A percentile compares a stretch with the other conserved stretches of the same genome.
Conservation (phyloP, 2,329 filamentous ascomycete genomes). For the Dactylellina haptotyla region DNA sequence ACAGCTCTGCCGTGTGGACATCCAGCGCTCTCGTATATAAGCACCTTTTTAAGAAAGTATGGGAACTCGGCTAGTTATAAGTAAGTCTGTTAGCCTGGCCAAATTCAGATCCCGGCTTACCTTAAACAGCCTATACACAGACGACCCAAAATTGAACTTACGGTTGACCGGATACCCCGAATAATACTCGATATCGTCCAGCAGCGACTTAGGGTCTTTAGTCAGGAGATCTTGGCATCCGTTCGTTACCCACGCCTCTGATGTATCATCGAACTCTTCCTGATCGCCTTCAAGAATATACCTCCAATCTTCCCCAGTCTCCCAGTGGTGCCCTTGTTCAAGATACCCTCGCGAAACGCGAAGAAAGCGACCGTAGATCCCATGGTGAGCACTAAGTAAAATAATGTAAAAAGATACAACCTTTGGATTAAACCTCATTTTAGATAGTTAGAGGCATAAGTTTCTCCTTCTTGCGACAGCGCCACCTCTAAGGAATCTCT, state of each 20-base stretch:
- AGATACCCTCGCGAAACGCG: neutral
- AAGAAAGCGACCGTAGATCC: neutral
- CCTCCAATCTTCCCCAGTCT: neutral
- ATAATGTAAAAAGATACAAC: no score
- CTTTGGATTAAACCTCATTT: no score
- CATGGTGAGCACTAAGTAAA: no score
- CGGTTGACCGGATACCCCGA: neutral
- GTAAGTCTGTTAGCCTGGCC: neutral
- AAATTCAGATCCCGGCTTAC: neutral
- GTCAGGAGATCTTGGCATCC: neutral
- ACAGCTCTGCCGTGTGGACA: neutral
- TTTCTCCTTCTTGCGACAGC: no score
- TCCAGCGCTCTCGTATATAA: neutral
- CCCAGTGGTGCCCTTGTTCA: neutral
- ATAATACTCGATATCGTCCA: neutral
- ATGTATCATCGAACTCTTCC: conserved; percentile 1
- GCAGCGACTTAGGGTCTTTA: neutral
- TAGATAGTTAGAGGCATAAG: no score
- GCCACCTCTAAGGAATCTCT: no score
- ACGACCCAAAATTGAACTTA: neutral
- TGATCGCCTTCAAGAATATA: neutral
- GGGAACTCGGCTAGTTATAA: neutral
- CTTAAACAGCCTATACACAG: neutral
- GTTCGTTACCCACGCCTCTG: neutral
- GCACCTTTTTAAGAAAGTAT: neutral